phyloP scores from a whole-genome alignment of 495 filamentous ascomycete species.

The Xylaria intraflava region DNA sequence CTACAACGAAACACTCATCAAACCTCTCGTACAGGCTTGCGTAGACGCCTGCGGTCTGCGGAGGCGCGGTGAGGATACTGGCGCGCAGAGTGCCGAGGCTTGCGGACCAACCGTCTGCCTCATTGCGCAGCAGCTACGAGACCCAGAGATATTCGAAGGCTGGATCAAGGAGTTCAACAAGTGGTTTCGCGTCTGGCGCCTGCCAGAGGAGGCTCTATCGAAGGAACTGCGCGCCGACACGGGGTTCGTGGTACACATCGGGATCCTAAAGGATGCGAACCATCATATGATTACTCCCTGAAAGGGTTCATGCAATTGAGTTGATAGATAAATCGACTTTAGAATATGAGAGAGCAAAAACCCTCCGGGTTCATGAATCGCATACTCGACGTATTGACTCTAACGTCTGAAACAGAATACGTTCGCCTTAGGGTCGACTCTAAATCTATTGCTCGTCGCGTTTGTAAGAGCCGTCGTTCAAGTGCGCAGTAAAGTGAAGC shows the following conservation, averaged over 20 bases:
- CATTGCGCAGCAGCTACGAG: conserved; percentile 79
- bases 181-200: conserved; percentile 66
- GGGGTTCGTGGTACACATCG: conserved; percentile 63
- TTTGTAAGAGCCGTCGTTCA: too few species aligned
- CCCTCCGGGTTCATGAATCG: too few species aligned
- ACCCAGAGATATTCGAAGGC: conserved; percentile 73
- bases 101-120: conserved; percentile 46
- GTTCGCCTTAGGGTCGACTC: too few species aligned
- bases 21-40: conserved; percentile 78
- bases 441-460: too few species aligned
- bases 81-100: conserved; percentile 1
- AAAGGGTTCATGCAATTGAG: too few species aligned
- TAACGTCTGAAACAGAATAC: too few species aligned
- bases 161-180: conserved; percentile 65
- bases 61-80: conserved; percentile 6
- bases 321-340: too few species aligned
- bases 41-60: conserved; percentile 64
- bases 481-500: too few species aligned
- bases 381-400: too few species aligned
- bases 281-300: too few species aligned
- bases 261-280: conserved; percentile 38
- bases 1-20: conserved; percentile 79
- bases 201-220: conserved; percentile 53
- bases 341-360: too few species aligned
- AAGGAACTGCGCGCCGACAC: conserved; percentile 50